A percentile compares a stretch with the other conserved stretches of the same genome.
Evolutionary conservation across 331 rosid genomes (phyloP).

Genomic region (Malus hybrid): DNA sequence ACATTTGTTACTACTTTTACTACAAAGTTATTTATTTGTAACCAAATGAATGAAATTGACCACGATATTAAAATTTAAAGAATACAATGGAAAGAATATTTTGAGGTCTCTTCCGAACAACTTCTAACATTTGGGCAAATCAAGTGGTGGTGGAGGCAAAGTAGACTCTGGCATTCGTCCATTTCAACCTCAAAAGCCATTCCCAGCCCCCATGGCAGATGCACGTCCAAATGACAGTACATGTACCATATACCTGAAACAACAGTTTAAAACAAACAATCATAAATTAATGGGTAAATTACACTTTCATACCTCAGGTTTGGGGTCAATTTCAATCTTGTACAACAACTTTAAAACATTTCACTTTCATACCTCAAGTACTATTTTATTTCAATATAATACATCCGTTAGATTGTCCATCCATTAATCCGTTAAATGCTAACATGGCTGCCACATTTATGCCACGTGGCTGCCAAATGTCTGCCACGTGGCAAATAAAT

Average conservation of each 20-base stretch:
- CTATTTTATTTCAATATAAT: too few relatives aligned
- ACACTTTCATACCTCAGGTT: too few relatives aligned
- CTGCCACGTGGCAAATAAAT: too few relatives aligned
- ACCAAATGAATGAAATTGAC: neutral
- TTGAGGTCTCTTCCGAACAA: neutral
- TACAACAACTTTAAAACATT: too few relatives aligned
- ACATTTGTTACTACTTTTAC: too few relatives aligned
- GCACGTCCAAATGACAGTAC: conserved; percentile 62
- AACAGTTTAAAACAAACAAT: neutral
- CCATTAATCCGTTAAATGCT: too few relatives aligned
- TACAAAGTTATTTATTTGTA: neutral
- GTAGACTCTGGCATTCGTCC: conserved; percentile 40
- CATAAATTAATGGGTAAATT: neutral
- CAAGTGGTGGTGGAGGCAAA: conserved; percentile 56
- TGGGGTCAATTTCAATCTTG: too few relatives aligned
- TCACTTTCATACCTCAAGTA: too few relatives aligned
- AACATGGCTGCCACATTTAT: too few relatives aligned
- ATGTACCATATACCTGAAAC: conserved; percentile 48
- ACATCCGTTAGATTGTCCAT: too few relatives aligned
- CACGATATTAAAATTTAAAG: neutral
- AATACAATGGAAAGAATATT: neutral
- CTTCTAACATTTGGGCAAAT: conserved; percentile 36
- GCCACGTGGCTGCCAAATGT: too few relatives aligned
- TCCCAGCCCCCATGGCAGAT: conserved; percentile 61
- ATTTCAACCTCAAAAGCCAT: conserved; percentile 67